Evolutionary conservation across 139 green algal species (phyloP), one percentile per base, ranked within the genome.

Genomic region (Monoraphidium neglectum): DNA sequence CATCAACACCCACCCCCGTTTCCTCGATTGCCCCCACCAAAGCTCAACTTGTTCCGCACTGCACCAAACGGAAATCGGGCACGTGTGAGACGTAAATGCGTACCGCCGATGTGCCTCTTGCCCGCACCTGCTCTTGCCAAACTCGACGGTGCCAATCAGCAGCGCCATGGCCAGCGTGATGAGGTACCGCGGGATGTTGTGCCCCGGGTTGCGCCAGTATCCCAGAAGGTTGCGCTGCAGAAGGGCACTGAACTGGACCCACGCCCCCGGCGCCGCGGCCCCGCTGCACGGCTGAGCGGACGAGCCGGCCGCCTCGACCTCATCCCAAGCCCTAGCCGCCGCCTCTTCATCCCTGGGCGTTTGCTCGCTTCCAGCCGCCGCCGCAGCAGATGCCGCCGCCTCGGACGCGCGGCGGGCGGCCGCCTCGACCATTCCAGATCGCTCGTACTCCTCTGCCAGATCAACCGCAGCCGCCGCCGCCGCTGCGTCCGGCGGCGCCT

Each of bases 131-230:
- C 10, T 16, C 54, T 61, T 61, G 12, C 54, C 54, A n/a, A n/a
- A 61, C 54, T 61, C 54, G 12, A 61, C 24, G 12, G 21, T 61
- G 10, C 54, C 54, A 16, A 61, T 61, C 21, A 61, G 21, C 21
- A 61, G 12, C 54, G 54, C 54, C 54, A 61, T 4, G 54, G 24
- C 54, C 12, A 26, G 4, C 12, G 54, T 61, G 54, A 61, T 61
- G 54, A 26, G 8, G 21, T 49, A 69, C 5, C 16, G 40, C 12
- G 10, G 5, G 56, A 63, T 60, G 28, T 64, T 75, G 75, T 77
- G 79, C 26, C 35, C 66, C 30, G 75, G 75, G 66, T 76, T 64
- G 24, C 76, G 60, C 77, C 77, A 82, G 69, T 82, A 82, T 35
- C 8, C 37, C 35, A 32, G 35, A 37, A 65, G 38, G 66, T 49